Evolutionary conservation across 768 basidiomycete species (phyloP), one percentile per base, ranked within the genome.

Genomic region (Tulasnella sp.): DNA sequence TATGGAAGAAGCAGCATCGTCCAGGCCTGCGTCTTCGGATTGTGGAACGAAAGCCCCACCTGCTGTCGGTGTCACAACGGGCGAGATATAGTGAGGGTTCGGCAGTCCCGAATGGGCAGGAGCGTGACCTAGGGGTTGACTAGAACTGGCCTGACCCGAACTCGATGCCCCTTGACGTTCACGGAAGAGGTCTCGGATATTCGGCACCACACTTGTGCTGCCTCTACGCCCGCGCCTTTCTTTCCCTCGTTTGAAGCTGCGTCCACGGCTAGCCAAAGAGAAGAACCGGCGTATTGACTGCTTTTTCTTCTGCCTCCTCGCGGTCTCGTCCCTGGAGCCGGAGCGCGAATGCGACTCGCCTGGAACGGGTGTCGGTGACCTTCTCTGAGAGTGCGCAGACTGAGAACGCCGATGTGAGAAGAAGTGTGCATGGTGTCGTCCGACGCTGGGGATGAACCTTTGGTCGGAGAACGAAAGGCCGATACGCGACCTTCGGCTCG

Each of bases 391-490:
- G 26, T 77, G 76, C 39, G 70, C 20, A 9, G 76, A 70, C 35
- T 70, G 61, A 44, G 76, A 71, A 42, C 76, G 61, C 32, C 67
- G 57, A 15, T 23, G 26, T 3, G 76, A n/a, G 40, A 18, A 42
- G n/a, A 46, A 42, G n/a, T 4, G 67, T 32, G 32, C 37, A 77
- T 44, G 76, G 26, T 42, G 32, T 10, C 69, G 69, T 42, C 39
- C 67, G 18, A 42, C 23, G 13, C 29, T 70, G 35, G 55, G 51
- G 26, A 23, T 75, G 74, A 57, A 75, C 35, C 74, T 48, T 48
- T 75, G 74, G 51, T 75, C 74, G 39, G 48, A 67, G 40, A 75
- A 75, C 23, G 74, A 75, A 48, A 75, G 74, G 51, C 74, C 74
- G n/a, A 75, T 55, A n/a, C 57, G 74, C 26, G 74, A 75, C 32